phyloP scores from a whole-genome alignment of 129 eudicot genomes.

The Centella asiatica region DNA sequence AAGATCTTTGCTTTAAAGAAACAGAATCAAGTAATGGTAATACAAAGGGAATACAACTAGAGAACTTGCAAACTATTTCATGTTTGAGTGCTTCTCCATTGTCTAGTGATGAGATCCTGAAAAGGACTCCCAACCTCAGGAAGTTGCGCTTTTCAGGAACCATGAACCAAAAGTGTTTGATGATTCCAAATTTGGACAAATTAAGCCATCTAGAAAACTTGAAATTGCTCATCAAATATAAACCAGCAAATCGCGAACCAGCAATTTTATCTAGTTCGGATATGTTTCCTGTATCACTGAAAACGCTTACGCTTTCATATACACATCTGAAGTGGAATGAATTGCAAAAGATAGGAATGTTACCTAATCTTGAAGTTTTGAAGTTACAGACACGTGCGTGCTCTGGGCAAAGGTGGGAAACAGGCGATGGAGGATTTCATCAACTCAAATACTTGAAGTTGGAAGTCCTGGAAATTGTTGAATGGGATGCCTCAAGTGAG shows the following conservation, averaged over 20 bases:
- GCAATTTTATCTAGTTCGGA: not conserved
- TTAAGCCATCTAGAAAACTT: conserved; percentile 25
- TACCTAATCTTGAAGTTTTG: conserved; percentile 33
- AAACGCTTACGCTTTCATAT: conserved; percentile 21
- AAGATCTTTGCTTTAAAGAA: not conserved
- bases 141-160: conserved; percentile 21
- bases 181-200: conserved; percentile 12
- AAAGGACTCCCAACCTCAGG: conserved; percentile 20
- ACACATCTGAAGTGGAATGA: conserved; percentile 23
- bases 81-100: not conserved
- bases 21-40: no score
- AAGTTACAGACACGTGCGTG: conserved; percentile 17
- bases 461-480: not conserved
- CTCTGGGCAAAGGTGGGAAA: conserved; percentile 28
- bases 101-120: not conserved
- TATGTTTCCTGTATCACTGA: conserved; percentile 29
- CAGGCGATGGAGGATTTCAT: conserved; percentile 24
- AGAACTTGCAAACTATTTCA: not conserved
- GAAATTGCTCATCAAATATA: conserved; percentile 9
- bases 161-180: not conserved
- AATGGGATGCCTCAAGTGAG: no score
- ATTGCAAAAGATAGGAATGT: conserved; percentile 19
- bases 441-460: conserved; percentile 27
- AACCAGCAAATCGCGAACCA: not conserved
- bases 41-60: no score